Evolutionary conservation across 257 asterid species (phyloP), one percentile per base, ranked within the genome.

Genomic region (Przewalskia tangutica): DNA sequence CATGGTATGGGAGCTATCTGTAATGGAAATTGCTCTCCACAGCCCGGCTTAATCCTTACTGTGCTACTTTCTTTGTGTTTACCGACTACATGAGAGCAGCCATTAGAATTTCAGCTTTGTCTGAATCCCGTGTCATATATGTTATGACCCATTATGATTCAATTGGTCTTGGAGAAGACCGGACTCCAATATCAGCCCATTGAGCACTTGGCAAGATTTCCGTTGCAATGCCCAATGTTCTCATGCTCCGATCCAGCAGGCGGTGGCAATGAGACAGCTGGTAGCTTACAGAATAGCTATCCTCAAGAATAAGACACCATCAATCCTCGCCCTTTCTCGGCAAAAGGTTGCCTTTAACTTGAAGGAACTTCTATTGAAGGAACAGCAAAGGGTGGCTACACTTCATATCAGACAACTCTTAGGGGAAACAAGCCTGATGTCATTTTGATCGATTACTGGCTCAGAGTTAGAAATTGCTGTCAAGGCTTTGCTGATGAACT

Each of bases 101-200:
- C 82, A 92, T 92, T 79, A 84, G 97, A 60, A 89, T 92, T 81
- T 90, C 97, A 0, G 97, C 97, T 78, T 84, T 92, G 85, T 80
- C 82, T 13, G 91, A 91, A 79, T 87, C 97, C 2, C 84, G 97
- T 63, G 96, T 92, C 13, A 92, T 92, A 88, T 92, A 92, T 11
- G 97, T 92, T 86, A 92, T 92, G 97, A 92, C 97, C 85, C 97
- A n/a, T n/a, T n/a, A 92, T 34, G 97, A 92, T 82, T 92, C 97
- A 1, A 92, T 92, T 64, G 97, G 97, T 14, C 97, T 92, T 10
- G 97, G 97, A 83, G 97, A 92, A 85, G 97, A 92, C n/a, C 40
- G 97, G 97, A 4, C 97, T n/a, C 97, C 9, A 92, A 32, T 96
- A 92, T 77, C 97, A 92, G 88, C 97, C 97, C 70, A 90, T 92